Base-by-base conservation (phyloP, 768 basidiomycete species). In the Hygrophorus pudorinus region DNA sequence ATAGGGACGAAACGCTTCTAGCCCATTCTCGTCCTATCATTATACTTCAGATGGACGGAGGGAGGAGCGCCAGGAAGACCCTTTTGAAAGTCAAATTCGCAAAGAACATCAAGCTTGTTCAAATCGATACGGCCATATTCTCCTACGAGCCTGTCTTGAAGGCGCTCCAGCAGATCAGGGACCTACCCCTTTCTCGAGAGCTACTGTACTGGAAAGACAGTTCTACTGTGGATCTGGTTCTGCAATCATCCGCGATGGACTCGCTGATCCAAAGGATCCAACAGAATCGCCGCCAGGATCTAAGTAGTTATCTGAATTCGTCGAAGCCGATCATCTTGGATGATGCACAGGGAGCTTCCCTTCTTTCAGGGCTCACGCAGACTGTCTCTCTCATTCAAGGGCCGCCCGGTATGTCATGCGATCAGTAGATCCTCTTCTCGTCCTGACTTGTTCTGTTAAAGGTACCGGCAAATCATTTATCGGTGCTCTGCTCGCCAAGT, bases 381-480 rank as follows among this genome's bases (percentile, higher is more conserved):
- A 60, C 54, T 4, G 64, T 85, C 2, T 72, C 79, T 0, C 52
- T 85, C 8, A 78, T 85, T 24, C 81, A 85, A 62, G 82, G 81
- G 1, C 82, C 81, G 0, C 81, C 81, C 32, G 81, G 81, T 81
- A 58, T 16, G 67, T 56, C 8, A 2, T 24, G 24, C 3, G 24
- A 24, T 24, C n/a, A n/a, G 24, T 48, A 17, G 40, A 34, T 17
- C 18, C 21, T 9, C 41, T 20, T 45, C 21, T 34, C 21, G 37
- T 43, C 7, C 35, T 34, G 6, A 39, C 27, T 13, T 38, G 20
- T 37, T 30, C 27, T 13, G 16, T 17, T 18, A 24, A 21, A 83
- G 83, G 82, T 1, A 85, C 82, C 0, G 83, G 82, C 1, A 85
- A 85, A 46, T 82, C 80, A 0, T 82, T 82, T 53, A 76, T 85